phyloP scores from a whole-genome alignment of 257 asterid species.

The Capsicum chinense region DNA sequence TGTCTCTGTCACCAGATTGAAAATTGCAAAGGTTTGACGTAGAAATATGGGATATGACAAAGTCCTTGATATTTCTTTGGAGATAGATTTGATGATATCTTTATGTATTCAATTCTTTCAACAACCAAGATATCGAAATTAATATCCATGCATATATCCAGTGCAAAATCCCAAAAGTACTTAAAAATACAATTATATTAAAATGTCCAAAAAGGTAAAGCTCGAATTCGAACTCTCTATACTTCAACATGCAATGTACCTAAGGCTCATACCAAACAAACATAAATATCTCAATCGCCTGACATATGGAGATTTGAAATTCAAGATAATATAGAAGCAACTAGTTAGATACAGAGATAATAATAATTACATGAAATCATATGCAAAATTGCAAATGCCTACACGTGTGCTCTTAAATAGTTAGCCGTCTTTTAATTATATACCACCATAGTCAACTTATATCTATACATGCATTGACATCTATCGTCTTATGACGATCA shows the following conservation, averaged over 20 bases:
- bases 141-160: slow-evolving; percentile 7
- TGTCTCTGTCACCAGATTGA: not conserved
- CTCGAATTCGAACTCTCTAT: not conserved
- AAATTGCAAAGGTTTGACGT: not conserved
- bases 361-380: not conserved
- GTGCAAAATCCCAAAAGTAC: not conserved
- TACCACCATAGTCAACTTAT: not conserved
- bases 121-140: slow-evolving; percentile 20
- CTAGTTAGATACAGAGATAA: not conserved
- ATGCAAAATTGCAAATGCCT: not conserved
- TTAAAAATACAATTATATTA: not conserved
- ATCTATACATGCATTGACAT: not conserved
- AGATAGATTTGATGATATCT: not conserved
- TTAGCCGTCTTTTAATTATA: not conserved
- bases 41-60: not conserved
- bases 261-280: not conserved
- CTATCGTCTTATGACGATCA: not conserved
- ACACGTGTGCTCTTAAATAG: not conserved
- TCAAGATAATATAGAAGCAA: not conserved
- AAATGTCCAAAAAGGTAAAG: not conserved
- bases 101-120: not conserved
- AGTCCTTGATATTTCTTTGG: not conserved
- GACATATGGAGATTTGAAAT: not conserved
- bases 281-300: not conserved
- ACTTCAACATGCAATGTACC: slow-evolving; percentile 21